phyloP scores from a whole-genome alignment of 2,329 filamentous ascomycete species.

The Trichophyton equinum region DNA sequence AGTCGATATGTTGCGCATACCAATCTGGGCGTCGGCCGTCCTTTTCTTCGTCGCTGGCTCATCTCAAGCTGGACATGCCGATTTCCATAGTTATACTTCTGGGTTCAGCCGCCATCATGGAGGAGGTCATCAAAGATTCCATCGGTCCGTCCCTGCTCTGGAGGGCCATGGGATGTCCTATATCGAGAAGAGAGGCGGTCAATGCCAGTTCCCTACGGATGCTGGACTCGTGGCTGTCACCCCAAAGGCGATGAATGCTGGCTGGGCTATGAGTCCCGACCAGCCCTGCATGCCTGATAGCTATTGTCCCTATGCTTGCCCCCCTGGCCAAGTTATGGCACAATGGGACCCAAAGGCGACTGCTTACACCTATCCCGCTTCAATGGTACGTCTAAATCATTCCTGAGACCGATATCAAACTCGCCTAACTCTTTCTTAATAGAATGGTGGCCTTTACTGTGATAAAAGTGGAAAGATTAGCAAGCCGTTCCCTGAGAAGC shows the following conservation, averaged over 20 bases:
- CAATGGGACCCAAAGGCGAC: constrained; percentile 64
- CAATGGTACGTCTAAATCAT: constrained; percentile 47
- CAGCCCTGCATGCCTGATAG: constrained; percentile 52
- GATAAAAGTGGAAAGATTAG: constrained; percentile 51
- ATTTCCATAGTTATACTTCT: constrained; percentile 13
- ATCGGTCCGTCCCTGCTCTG: constrained; percentile 6
- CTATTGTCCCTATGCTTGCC: constrained; percentile 69
- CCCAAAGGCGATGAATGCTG: constrained; percentile 51
- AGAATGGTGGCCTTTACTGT: constrained; percentile 66
- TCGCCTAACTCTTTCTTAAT: constrained; percentile 10
- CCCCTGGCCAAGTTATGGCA: constrained; percentile 60
- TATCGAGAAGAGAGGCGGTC: constrained; percentile 42
- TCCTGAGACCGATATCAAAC: background rate
- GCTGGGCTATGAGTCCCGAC: constrained; percentile 71
- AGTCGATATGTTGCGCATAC: background rate
- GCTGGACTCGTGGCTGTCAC: constrained; percentile 57
- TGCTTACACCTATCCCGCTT: constrained; percentile 54
- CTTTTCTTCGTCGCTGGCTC: background rate
- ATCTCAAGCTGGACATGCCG: constrained; percentile 2
- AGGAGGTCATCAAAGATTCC: constrained; percentile 17
- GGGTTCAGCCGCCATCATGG: constrained; percentile 12
- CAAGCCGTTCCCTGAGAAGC: constrained; percentile 55
- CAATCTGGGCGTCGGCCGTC: constrained; percentile 1
- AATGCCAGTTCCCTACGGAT: constrained; percentile 55
- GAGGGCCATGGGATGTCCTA: constrained; percentile 16